Conservation (phyloP, 2,329 filamentous ascomycete species). For the Neophaeococcomyces mojaviensis region DNA sequence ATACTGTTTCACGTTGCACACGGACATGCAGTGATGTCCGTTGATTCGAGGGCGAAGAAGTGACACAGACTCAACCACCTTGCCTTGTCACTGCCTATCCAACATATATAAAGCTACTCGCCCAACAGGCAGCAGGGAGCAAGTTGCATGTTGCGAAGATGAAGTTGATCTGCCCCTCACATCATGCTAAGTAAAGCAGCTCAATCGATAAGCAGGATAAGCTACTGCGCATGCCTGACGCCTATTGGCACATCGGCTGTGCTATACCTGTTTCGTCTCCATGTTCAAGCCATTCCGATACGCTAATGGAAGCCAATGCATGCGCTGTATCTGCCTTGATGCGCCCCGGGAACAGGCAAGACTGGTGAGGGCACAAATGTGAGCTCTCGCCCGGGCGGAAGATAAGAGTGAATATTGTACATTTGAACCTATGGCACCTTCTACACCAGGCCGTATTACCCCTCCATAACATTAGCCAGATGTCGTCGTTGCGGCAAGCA, state of each 20-base stretch:
- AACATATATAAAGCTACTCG: background rate
- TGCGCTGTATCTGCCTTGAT: background rate
- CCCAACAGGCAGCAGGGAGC: background rate
- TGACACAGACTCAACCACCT: background rate
- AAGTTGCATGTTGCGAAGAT: background rate
- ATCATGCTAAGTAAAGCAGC: slow-evolving; percentile 1
- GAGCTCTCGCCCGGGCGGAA: background rate
- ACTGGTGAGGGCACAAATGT: background rate
- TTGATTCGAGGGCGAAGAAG: background rate
- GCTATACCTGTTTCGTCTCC: background rate
- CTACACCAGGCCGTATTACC: background rate
- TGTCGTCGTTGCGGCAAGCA: background rate
- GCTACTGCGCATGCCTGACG: background rate
- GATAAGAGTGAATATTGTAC: slow-evolving; percentile 3
- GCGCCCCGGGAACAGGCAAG: background rate
- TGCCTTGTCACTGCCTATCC: background rate
- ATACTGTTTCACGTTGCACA: slow-evolving; percentile 7
- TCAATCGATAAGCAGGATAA: slow-evolving; percentile 5
- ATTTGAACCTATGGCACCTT: background rate
- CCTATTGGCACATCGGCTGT: background rate
- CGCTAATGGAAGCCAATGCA: background rate
- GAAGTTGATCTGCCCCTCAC: slow-evolving; percentile 1
- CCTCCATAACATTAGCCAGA: background rate
- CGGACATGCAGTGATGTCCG: background rate
- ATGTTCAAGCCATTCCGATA: background rate